Base-by-base conservation (phyloP, 2,329 filamentous ascomycete genomes). In the Pseudogymnoascus sp. region DNA sequence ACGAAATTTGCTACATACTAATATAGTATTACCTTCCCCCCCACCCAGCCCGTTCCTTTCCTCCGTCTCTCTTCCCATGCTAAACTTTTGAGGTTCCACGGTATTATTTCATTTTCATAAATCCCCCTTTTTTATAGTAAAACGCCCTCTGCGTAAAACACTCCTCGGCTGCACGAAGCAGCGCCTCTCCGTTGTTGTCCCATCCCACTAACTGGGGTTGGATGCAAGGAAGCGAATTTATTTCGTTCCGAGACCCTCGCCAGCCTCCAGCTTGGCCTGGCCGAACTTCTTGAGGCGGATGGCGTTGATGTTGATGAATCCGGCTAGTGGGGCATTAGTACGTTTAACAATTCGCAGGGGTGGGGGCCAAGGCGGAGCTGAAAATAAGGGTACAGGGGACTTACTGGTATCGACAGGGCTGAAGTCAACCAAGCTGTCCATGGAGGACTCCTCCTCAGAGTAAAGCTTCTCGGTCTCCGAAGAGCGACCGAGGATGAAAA, bases 401-500 rank as follows among this genome's bases (percentile, higher is more conserved):
- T 7, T 55, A 55, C 48, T 86, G 42, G 86, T 87, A 70, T 88
- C 86, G 64, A 78, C 77, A 15, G 87, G 86, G 68, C 79, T 79
- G 72, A 90, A 90, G 75, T 85, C 83, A 67, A 82, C 85, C 67
- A 90, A 81, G 67, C 85, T 84, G 72, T 91, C 88, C 86, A 90
- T 89, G 67, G 78, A 82, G 65, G 80, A 81, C 78, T 88, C 86
- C 69, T 79, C 79, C 75, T 81, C 83, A 69, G 82, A 81, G 73
- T 90, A 90, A 64, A 90, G 78, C 79, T 89, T 89, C 80, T 87
- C 84, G 7, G 85, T 88, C 72, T 86, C 79, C 31, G 76, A 80
- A 71, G 78, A 82, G 63, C 85, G 78, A 63, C 84, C 84, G 41
- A 88, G 71, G 63, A 88, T 78, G 74, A 74, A 78, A 72, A 86